Base-by-base conservation (phyloP, 179 eudicot genomes). In the Amaranthus tricolor region DNA sequence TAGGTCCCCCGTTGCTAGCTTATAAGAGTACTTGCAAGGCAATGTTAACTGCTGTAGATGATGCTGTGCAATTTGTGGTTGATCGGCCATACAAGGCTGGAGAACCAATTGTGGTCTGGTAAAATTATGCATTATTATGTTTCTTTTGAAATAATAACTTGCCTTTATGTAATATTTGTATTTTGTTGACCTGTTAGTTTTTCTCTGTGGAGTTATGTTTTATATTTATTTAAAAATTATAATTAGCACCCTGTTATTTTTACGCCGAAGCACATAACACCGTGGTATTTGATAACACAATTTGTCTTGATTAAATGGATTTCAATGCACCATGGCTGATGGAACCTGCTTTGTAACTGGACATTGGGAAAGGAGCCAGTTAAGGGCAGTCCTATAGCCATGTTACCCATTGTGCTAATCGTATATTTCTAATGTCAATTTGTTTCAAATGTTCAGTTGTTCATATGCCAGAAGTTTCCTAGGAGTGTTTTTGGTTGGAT, bases 1-100 rank as follows among this genome's bases (percentile, higher is more conserved):
- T 96, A 76, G 99, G 99, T 58, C 99, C 98, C 51, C 99, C 99
- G 40, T 81, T 96, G 82, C 81, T 96, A 77, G 91, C 99, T 77
- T 96, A 96, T 76, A 85, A 86, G 81, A 93, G 99, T 89, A 96
- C 85, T 85, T 88, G 97, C 91, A 91, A 84, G 79, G 90, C 99
- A 59, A 96, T 96, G 99, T 83, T 96, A 81, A 86, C 96, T 77
- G 97, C 98, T 64, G 89, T 73, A 24, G 91, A 91, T 68, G 90
- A 83, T 64, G 89, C 94, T 77, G 98, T 96, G 76, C 90, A 93
- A 81, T 79, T 96, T 81, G 94, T 89, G 74, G 92, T 93, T 73
- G 99, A 96, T 85, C 93, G 88, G 63, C 83, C 98, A 14, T 96
- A 89, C 83, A 89, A 85, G 84, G 88, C 96, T 52, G 98, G 96